Conservation (phyloP, 257 asterid species). For the Sherardia arvensis region DNA sequence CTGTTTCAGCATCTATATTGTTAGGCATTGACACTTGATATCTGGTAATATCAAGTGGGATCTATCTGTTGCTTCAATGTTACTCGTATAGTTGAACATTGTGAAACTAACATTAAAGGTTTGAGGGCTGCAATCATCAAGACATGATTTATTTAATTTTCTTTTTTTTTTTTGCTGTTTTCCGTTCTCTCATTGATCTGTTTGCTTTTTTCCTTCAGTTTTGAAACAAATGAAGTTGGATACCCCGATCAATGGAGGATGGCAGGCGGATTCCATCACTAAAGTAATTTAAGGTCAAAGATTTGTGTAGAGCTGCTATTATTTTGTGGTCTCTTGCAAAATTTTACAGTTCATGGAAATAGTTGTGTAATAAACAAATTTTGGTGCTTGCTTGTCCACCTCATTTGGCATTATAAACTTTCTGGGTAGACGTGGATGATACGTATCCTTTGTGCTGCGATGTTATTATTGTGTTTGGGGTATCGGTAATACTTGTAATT, state of each 20-base stretch:
- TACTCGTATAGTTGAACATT: background rate
- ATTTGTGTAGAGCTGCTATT: background rate
- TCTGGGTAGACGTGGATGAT: background rate
- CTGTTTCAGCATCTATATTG: background rate
- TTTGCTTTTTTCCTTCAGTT: background rate
- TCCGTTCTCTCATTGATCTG: background rate
- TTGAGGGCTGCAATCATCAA: background rate
- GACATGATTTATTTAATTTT: background rate
- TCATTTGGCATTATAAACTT: background rate
- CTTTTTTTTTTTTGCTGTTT: background rate
- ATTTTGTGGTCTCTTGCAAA: background rate
- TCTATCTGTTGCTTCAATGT: too few species aligned
- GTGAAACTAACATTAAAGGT: background rate
- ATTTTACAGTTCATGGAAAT: background rate
- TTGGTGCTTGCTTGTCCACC: background rate
- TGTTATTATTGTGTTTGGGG: background rate
- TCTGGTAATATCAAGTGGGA: background rate
- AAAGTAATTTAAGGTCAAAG: background rate
- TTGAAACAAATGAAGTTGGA: background rate
- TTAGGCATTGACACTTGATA: background rate
- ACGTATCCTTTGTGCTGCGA: background rate
- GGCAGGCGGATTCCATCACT: background rate
- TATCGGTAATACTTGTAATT: background rate
- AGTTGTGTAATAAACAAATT: background rate
- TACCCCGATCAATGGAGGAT: background rate